These are phyloP conservation scores for Wickerhamomyces strasburgensis DNA, from an alignment of 805 yeast genomes.

Conservation along the genomic window DNA sequence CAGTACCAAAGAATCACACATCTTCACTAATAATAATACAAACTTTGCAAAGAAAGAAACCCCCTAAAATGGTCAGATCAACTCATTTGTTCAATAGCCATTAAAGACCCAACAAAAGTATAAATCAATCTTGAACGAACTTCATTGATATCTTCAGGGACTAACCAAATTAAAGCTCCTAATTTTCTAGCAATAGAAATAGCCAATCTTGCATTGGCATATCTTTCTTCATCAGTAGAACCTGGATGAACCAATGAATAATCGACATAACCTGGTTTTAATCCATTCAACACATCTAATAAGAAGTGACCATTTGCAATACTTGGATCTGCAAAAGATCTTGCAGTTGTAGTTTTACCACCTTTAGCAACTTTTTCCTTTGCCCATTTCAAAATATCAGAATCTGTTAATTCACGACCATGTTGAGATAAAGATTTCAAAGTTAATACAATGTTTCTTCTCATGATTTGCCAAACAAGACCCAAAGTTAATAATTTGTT, in stretches of 20 bases:
- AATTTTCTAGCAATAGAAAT: slow-evolving; percentile 97
- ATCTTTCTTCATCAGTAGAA: slow-evolving; percentile 73
- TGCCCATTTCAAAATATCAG: slow-evolving; percentile 92
- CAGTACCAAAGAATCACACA: too few relatives aligned
- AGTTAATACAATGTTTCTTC: slow-evolving; percentile 88
- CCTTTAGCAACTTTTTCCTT: slow-evolving; percentile 80
- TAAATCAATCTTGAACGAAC: slow-evolving; percentile 90
- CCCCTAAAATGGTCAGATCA: not conserved
- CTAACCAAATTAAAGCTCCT: slow-evolving; percentile 97
- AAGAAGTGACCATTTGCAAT: slow-evolving; percentile 76
- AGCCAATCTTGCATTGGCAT: slow-evolving; percentile 94
- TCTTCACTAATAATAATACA: slow-evolving; percentile 3
- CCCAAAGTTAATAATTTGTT: slow-evolving; percentile 84
- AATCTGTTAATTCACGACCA: slow-evolving; percentile 74
- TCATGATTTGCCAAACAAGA: slow-evolving; percentile 97
- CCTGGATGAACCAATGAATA: slow-evolving; percentile 86
- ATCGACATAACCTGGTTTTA: slow-evolving; percentile 97
- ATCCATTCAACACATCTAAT: slow-evolving; percentile 84
- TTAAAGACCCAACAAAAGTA: slow-evolving; percentile 92
- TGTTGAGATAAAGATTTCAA: slow-evolving; percentile 59
- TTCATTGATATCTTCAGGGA: slow-evolving; percentile 99
- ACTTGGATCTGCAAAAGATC: slow-evolving; percentile 82
- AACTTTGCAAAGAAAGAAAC: not conserved
- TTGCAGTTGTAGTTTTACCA: slow-evolving; percentile 65
- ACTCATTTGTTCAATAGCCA: slow-evolving; percentile 51